Percentiles rank a stretch among this genome's conserved stretches.
Evolutionary conservation across 148 eudicot genomes (phyloP).

Genomic region (Nyssa sinensis): DNA sequence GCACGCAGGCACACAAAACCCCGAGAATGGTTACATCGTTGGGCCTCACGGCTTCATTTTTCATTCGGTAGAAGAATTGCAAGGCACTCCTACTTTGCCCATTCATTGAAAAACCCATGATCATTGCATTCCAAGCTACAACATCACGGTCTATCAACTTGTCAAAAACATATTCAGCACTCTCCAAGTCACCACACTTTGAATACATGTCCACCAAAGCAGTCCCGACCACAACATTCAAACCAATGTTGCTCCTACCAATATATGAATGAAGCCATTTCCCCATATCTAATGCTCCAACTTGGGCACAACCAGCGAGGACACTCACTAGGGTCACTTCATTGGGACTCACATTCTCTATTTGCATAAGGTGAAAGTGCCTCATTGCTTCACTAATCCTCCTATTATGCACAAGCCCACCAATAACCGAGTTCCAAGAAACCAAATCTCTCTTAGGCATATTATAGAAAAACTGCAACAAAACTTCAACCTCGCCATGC

Average conservation of each 20-base stretch:
- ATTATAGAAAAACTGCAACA: constrained; percentile 18
- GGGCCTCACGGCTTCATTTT: constrained; percentile 13
- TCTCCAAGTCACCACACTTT: constrained; percentile 23
- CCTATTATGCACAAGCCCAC: constrained; percentile 18
- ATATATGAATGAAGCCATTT: constrained; percentile 26
- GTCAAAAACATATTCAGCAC: constrained; percentile 18
- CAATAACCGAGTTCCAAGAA: constrained; percentile 26
- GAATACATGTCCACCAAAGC: constrained; percentile 25
- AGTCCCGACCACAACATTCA: constrained; percentile 15
- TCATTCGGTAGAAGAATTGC: constrained; percentile 13
- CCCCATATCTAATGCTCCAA: constrained; percentile 27
- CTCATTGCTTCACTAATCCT: constrained; percentile 24
- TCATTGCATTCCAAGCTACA: constrained; percentile 26
- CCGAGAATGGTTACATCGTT: constrained; percentile 20
- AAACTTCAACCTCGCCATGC: constrained; percentile 18
- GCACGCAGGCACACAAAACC: constrained; percentile 25
- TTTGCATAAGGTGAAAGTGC: constrained; percentile 18
- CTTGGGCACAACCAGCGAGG: constrained; percentile 28
- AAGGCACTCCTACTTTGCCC: constrained; percentile 15
- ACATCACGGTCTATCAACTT: constrained; percentile 13
- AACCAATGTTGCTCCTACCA: constrained; percentile 4
- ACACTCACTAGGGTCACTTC: constrained; percentile 21
- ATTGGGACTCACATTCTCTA: constrained; percentile 16
- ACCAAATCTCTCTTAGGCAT: constrained; percentile 30
- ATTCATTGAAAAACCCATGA: constrained; percentile 24